These are phyloP conservation scores for Naganishia cerealis DNA, from an alignment of 1,284 basidiomycete genomes.

Conservation along the genomic window DNA sequence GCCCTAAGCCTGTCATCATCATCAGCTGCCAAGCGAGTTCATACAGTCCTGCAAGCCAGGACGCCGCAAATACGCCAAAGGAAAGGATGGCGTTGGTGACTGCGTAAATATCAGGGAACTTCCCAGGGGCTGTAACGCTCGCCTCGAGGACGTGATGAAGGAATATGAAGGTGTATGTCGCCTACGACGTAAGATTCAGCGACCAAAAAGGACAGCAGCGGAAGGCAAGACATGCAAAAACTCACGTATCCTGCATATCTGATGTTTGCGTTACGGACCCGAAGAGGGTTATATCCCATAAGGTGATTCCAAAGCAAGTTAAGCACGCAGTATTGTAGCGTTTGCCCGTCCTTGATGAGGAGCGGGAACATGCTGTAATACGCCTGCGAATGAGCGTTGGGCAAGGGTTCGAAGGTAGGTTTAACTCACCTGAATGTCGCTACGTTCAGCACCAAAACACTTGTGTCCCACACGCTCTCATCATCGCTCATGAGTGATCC, in stretches of 20 bases:
- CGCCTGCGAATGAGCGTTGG: background rate
- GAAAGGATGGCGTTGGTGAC: constrained; percentile 82
- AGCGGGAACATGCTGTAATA: constrained; percentile 80
- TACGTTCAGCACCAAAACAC: constrained; percentile 77
- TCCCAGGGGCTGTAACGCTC: constrained; percentile 63
- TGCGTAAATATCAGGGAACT: constrained; percentile 80
- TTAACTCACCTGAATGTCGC: constrained; percentile 74
- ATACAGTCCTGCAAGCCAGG: constrained; percentile 49
- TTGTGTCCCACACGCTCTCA: constrained; percentile 67
- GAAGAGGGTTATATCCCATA: constrained; percentile 64
- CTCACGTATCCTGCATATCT: constrained; percentile 65
- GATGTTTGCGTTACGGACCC: constrained; percentile 62
- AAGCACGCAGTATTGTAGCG: constrained; percentile 68
- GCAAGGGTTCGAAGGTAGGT: background rate
- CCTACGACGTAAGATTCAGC: constrained; percentile 52
- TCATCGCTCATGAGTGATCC: constrained; percentile 3
- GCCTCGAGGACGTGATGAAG: constrained; percentile 67
- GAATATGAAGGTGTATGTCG: constrained; percentile 62
- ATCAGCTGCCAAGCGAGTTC: constrained; percentile 23
- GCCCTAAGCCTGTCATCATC: constrained; percentile 14
- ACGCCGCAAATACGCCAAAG: constrained; percentile 71
- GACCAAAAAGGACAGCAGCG: background rate
- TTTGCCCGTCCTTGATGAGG: constrained; percentile 75
- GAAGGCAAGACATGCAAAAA: constrained; percentile 11
- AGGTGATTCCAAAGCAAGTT: constrained; percentile 75